Evolutionary conservation across 176 grass and related monocot genomes (phyloP).

Genomic region (Triticum turgidum): DNA sequence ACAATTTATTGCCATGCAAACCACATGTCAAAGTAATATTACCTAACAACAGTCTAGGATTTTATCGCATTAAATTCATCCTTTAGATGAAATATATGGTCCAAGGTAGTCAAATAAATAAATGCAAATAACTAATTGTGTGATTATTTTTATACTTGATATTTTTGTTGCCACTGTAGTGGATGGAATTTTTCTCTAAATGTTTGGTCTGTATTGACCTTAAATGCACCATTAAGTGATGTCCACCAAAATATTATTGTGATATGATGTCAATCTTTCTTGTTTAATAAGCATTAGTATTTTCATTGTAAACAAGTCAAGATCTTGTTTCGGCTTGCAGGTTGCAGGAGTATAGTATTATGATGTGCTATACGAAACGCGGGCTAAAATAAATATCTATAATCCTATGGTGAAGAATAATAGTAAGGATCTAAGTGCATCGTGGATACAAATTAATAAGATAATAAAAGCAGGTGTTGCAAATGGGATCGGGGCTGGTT

Average conservation of each 20-base stretch:
- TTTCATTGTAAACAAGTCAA: neutral
- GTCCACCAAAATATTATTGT: neutral
- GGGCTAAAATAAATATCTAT: neutral
- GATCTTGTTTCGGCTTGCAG: neutral
- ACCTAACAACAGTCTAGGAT: neutral
- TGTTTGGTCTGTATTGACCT: neutral
- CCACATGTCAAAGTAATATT: neutral
- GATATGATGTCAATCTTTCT: neutral
- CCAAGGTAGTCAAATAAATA: neutral
- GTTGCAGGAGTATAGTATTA: neutral
- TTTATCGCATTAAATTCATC: neutral
- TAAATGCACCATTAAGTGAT: neutral
- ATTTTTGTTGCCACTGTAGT: neutral
- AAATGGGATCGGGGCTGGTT: neutral
- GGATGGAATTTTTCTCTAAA: neutral
- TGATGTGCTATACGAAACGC: neutral
- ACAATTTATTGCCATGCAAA: neutral
- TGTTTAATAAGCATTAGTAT: neutral
- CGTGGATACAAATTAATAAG: neutral
- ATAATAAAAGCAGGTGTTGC: neutral
- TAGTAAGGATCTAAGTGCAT: neutral
- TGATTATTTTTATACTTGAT: neutral
- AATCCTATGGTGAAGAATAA: neutral
- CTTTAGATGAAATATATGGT: neutral
- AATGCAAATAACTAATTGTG: neutral